Percentiles rank a stretch among this genome's conserved stretches.
Conservation (phyloP, 2,329 filamentous ascomycete genomes). For the Botryosphaeria dothidea region DNA sequence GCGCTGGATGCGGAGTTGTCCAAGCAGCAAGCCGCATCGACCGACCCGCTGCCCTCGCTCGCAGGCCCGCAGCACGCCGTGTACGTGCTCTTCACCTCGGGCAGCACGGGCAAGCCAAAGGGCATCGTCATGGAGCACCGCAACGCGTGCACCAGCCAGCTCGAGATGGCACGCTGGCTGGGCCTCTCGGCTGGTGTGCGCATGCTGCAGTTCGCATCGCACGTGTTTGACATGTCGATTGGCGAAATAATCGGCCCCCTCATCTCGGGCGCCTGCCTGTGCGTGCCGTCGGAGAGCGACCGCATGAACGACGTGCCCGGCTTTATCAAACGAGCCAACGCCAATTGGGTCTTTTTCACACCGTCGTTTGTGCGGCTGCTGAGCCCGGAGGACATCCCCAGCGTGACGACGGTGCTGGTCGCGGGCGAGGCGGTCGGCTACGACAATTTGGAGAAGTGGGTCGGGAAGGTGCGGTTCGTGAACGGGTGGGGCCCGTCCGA, state of each 20-base stretch:
- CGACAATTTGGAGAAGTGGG: not conserved
- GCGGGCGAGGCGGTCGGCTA: constrained; percentile 34
- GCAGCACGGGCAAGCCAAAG: constrained; percentile 27
- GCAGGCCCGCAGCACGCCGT: constrained; percentile 15
- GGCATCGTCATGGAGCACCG: constrained; percentile 34
- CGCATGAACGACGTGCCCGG: constrained; percentile 31
- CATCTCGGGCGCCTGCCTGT: constrained; percentile 35
- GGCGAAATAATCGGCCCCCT: constrained; percentile 39
- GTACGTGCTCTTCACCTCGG: constrained; percentile 29
- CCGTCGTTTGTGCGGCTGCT: constrained; percentile 39
- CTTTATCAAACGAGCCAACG: constrained; percentile 27
- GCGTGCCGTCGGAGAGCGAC: constrained; percentile 46
- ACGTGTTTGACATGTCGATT: constrained; percentile 40
- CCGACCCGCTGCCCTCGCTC: constrained; percentile 21
- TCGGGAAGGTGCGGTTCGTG: not conserved
- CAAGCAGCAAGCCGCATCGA: not conserved
- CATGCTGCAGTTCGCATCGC: constrained; percentile 41
- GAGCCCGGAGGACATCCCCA: constrained; percentile 38
- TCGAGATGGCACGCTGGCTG: constrained; percentile 15
- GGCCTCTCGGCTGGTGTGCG: constrained; percentile 29
- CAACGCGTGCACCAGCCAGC: constrained; percentile 27
- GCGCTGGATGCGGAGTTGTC: not conserved
- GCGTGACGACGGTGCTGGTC: constrained; percentile 40
- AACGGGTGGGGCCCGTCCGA: constrained; percentile 7
- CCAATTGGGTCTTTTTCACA: constrained; percentile 39